Percentiles rank a stretch among this genome's conserved stretches.
Conservation (phyloP, 306 rosid genomes). For the Trichosanthes cucumerina region DNA sequence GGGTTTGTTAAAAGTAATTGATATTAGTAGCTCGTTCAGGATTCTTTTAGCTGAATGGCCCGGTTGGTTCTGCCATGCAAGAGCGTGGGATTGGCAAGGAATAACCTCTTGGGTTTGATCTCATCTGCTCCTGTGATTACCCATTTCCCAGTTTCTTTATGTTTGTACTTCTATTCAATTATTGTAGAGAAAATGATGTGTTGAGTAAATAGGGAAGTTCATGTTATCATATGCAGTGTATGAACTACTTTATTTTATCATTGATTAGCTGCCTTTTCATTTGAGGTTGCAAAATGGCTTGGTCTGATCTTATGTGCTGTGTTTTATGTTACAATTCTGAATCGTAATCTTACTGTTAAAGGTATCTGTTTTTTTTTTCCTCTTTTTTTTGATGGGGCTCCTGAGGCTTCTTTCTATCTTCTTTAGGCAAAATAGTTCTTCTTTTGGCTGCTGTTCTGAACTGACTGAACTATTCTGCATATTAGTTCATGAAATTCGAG, state of each 20-base stretch:
- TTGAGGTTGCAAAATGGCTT: not conserved
- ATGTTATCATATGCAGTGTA: not conserved
- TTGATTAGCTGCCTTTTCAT: not conserved
- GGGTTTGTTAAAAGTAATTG: not conserved
- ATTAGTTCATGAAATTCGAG: not conserved
- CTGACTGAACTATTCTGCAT: not conserved
- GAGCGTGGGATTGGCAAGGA: conserved; percentile 34
- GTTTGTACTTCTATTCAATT: not conserved
- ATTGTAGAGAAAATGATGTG: not conserved
- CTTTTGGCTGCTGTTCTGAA: not conserved
- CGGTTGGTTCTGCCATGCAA: conserved; percentile 44
- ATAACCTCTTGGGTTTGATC: conserved; percentile 39
- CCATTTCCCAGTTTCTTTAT: conserved; percentile 2
- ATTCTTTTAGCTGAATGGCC: conserved; percentile 31
- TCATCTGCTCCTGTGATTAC: conserved; percentile 46
- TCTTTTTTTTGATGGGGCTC: no score
- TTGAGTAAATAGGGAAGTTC: not conserved
- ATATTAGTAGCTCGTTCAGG: conserved; percentile 16
- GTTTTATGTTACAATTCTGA: not conserved
- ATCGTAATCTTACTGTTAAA: not conserved
- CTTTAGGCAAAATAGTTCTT: not conserved
- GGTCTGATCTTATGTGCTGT: not conserved
- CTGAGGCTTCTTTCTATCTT: not conserved
- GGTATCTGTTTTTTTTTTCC: not conserved
- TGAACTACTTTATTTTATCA: not conserved